Percentiles rank a stretch among this genome's conserved stretches.
phyloP scores from a whole-genome alignment of 257 asterid genomes.

The Solanum okadae region DNA sequence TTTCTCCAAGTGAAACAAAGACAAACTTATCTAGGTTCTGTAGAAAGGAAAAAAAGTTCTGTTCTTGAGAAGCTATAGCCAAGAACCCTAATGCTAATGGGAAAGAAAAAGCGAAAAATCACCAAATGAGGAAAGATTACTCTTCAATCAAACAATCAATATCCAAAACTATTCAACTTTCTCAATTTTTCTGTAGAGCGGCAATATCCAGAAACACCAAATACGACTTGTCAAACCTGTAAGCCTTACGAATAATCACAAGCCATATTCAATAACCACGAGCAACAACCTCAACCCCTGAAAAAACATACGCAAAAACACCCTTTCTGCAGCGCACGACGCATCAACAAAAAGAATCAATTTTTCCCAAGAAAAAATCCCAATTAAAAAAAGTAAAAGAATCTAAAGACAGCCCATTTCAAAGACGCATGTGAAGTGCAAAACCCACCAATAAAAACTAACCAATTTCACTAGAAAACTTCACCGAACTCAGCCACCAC shows the following conservation, averaged over 20 bases:
- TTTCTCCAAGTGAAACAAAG: neutral
- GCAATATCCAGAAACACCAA: constrained; percentile 5
- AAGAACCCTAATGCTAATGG: neutral
- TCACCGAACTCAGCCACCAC: neutral
- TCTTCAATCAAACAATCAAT: constrained; percentile 1
- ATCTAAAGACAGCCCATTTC: constrained; percentile 5
- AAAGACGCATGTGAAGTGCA: constrained; percentile 6
- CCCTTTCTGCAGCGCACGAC: neutral
- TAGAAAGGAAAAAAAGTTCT: neutral
- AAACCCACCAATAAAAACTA: neutral
- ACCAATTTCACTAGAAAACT: neutral
- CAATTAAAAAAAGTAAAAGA: neutral
- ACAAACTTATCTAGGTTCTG: neutral
- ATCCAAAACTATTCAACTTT: neutral
- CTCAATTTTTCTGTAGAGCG: neutral
- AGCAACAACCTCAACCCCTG: neutral
- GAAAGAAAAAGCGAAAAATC: neutral
- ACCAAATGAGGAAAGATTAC: neutral
- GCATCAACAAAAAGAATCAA: neutral
- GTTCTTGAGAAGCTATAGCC: neutral
- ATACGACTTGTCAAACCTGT: neutral
- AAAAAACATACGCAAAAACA: neutral
- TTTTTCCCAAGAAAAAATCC: neutral
- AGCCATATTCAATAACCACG: neutral
- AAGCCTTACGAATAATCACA: neutral